Base-by-base conservation (phyloP, 176 grass and related monocot genomes). In the Thalia dealbata region DNA sequence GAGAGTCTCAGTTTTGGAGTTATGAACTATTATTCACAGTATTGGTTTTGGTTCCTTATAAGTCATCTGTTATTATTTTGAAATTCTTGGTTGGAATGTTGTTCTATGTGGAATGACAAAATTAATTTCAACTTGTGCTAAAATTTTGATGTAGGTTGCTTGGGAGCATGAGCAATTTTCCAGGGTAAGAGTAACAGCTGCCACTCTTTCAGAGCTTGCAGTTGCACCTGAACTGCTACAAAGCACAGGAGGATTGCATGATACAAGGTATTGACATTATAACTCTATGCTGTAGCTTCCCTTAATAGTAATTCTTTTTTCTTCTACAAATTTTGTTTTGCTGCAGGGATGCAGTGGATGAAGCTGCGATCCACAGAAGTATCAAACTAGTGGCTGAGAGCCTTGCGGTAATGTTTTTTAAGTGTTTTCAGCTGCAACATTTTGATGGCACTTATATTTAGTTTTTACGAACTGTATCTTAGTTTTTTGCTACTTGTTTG, bases 91-190 rank as follows among this genome's bases (percentile, higher is more conserved):
- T 38, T 18, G 42, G 1, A 14, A 44, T 64, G 3, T 52, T 10
- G 7, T 15, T 35, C 32, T 6, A 30, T 76, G 7, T 67, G 18
- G 7, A 52, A 13, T 67, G 50, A 7, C 25, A 65, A 52, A 14
- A 29, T 21, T 66, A 10, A 76, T 19, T 66, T 43, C 13, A 35
- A 73, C 30, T 14, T 28, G n/a, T 88, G 48, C 18, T 71, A 51
- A 19, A 72, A 50, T 68, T 14, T 29, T 72, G 70, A 32, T 52
- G 62, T 74, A 99, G 95, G 95, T 99, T 80, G 90, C 95, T 67
- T 99, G 90, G 95, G 95, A 99, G 76, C 95, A 99, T 10, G 95
- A 99, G 38, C 95, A 99, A 48, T 99, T 99, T 81, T 99, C 95
- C 38, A 93, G 95, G 81, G 92, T 99, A 73, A 93, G 95, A 77